Base-by-base conservation (phyloP, 306 rosid species). In the Glycine tomentella region DNA sequence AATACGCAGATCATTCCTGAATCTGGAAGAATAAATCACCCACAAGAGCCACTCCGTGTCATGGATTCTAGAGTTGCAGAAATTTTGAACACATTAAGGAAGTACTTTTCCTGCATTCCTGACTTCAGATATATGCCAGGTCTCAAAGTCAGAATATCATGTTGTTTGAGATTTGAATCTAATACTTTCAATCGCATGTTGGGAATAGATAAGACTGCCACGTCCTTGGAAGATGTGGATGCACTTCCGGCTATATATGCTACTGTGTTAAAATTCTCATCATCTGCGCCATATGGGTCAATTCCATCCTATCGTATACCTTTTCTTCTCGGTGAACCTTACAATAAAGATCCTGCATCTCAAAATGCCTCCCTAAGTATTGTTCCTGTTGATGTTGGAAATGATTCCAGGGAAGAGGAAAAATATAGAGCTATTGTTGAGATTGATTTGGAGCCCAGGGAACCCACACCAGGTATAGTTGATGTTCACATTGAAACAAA, bases 221-320 rank as follows among this genome's bases (percentile, higher is more conserved):
- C 87, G 48, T 45, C 87, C 77, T 58, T 57, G 52, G 90, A 88
- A 82, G 90, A 85, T 79, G 72, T 80, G 56, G 97, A 88, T 81
- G 62, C 89, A 66, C 94, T 91, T 71, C 98, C 98, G 45, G 99
- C 98, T 80, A 83, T 95, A 76, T 93, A 95, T 78, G 99, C 98
- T 62, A 95, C 93, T 1, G 89, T 93, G 87, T 87, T 95, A 75
- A 87, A 89, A 13, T 91, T 93, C 84, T 93, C 92, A 0, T 93
- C 99, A 44, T 86, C 98, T 79, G 99, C 99, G 49, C 90, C 99
- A 1, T 95, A 89, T 78, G 97, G 98, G 12, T 73, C 91, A 11
- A 89, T 95, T 88, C 87, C 93, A 56, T 86, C 99, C 5, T 86
- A 52, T 75, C 92, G 48, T 74, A 89, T 95, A 91, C 97, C 98